phyloP scores from a whole-genome alignment of 768 basidiomycete species.

The Amanita molliuscula region DNA sequence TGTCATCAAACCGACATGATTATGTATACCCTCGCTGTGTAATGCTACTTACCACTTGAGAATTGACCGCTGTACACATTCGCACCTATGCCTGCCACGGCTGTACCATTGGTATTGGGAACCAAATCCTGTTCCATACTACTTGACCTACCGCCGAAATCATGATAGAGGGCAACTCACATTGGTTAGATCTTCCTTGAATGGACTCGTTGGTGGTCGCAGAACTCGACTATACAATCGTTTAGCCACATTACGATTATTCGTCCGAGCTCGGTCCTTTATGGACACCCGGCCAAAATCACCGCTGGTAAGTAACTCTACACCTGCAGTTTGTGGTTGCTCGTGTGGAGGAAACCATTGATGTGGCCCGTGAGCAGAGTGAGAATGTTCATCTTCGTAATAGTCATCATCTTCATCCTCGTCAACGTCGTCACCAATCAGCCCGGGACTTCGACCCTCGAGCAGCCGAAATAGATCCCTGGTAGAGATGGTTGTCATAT shows the following conservation, averaged over 20 bases:
- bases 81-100: constrained; percentile 59
- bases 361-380: constrained; percentile 22
- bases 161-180: constrained; percentile 27
- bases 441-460: background rate
- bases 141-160: constrained; percentile 5
- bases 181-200: constrained; percentile 43
- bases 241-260: constrained; percentile 38
- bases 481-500: constrained; percentile 19
- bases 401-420: constrained; percentile 19
- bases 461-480: constrained; percentile 22
- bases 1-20: background rate
- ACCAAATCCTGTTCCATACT: constrained; percentile 42
- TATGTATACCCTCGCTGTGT: background rate
- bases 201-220: constrained; percentile 19
- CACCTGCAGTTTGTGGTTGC: constrained; percentile 54
- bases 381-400: constrained; percentile 29
- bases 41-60: constrained; percentile 43
- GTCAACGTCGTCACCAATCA: background rate
- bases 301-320: constrained; percentile 59
- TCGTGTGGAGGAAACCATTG: constrained; percentile 21
- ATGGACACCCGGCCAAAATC: constrained; percentile 65
- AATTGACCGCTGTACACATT: constrained; percentile 86
- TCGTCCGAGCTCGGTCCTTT: constrained; percentile 33
- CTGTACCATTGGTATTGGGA: constrained; percentile 73
- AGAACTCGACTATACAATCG: constrained; percentile 32